Percentiles rank a stretch among this genome's conserved stretches.
These are phyloP conservation scores for Fusarium musae DNA, from an alignment of 2,329 filamentous ascomycete species.

Conservation along the genomic window DNA sequence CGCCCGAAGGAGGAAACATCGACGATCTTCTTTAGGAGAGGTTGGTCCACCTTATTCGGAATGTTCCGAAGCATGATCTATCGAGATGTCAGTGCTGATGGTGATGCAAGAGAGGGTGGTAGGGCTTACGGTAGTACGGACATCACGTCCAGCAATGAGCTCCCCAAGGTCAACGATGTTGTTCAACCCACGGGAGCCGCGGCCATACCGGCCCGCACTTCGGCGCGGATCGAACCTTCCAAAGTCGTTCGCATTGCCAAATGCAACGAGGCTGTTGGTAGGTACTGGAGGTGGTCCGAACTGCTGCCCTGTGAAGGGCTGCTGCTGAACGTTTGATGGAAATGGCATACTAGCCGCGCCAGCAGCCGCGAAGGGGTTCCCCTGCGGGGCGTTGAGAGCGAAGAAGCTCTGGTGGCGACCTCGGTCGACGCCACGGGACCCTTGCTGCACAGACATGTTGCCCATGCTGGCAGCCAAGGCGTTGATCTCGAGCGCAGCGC, in stretches of 20 bases:
- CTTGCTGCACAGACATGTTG: conserved; percentile 24
- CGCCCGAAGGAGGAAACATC: conserved; percentile 82
- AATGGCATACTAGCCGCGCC: conserved; percentile 8
- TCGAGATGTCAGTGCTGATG: not conserved
- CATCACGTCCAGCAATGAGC: conserved; percentile 69
- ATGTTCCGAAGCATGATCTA: conserved; percentile 96
- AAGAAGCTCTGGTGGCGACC: conserved; percentile 15
- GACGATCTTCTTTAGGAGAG: conserved; percentile 80
- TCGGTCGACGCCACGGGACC: rapidly evolving
- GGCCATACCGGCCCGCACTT: not conserved
- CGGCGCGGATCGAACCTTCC: conserved; percentile 38
- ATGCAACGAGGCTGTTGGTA: not conserved
- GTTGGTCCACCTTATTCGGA: conserved; percentile 86
- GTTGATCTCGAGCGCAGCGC: no score
- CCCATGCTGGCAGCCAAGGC: not conserved
- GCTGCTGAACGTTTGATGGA: conserved; percentile 35
- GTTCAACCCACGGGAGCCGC: conserved; percentile 47
- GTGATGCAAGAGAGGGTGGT: not conserved
- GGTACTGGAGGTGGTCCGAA: no score
- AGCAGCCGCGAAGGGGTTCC: not conserved
- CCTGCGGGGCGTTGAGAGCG: conserved; percentile 42
- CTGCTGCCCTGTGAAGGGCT: conserved; percentile 18
- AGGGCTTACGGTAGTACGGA: conserved; percentile 75
- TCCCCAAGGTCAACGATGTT: conserved; percentile 65
- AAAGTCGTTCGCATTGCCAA: not conserved